These are phyloP conservation scores for Craterostigma plantagineum DNA, from an alignment of 257 asterid species.

Conservation along the genomic window DNA sequence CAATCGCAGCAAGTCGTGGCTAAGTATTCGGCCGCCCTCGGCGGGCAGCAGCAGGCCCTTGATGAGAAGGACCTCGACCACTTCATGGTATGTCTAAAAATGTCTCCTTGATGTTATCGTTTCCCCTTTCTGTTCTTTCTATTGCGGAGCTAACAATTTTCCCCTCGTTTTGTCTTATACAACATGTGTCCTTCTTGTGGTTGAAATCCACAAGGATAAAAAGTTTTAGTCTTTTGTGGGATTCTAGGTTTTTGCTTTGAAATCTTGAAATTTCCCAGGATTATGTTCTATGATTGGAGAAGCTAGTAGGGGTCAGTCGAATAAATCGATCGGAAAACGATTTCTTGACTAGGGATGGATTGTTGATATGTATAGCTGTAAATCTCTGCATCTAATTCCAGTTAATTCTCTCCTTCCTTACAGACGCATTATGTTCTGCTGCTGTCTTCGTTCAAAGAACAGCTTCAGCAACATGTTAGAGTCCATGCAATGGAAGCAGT, in stretches of 20 bases:
- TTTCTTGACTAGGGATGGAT: no score
- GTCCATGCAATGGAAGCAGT: conserved; percentile 99
- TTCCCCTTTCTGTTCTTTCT: background rate
- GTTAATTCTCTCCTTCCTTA: conserved; percentile 7
- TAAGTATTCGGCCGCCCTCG: conserved; percentile 67
- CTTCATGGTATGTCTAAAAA: conserved; percentile 62
- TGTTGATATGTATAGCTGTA: no score
- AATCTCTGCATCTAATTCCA: background rate
- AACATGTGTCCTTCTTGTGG: no score
- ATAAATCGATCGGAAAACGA: no score
- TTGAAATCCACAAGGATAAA: no score
- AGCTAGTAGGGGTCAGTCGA: no score
- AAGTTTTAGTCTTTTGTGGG: no score
- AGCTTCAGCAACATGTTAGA: conserved; percentile 92
- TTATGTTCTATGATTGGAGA: no score
- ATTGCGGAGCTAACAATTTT: background rate
- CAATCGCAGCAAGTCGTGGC: conserved; percentile 83
- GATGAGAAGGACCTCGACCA: conserved; percentile 86
- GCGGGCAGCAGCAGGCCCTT: conserved; percentile 37
- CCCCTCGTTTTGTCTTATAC: no score
- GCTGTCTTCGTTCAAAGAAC: conserved; percentile 94
- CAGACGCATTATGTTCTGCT: conserved; percentile 87
- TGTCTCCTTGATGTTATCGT: background rate
- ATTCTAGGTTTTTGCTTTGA: no score
- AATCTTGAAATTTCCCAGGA: no score